These are phyloP conservation scores for Phytophthora aleatoria DNA, from an alignment of 352 stramenopile species.

Conservation along the genomic window DNA sequence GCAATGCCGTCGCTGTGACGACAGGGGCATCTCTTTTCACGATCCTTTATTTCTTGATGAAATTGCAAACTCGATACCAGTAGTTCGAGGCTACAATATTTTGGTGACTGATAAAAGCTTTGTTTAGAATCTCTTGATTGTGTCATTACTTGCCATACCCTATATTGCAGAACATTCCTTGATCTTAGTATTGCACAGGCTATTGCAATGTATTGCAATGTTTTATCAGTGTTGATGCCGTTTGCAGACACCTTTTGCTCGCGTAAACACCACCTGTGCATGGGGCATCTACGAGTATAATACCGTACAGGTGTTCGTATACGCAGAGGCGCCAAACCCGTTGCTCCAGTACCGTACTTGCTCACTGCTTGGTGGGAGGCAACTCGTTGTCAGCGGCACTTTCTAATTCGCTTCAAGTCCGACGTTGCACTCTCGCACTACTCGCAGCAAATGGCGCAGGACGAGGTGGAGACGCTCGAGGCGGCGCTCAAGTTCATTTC, in stretches of 20 bases:
- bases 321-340: not conserved
- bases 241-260: not conserved
- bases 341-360: not conserved
- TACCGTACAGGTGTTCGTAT: not conserved
- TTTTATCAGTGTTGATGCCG: constrained; percentile 4
- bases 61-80: too few species aligned
- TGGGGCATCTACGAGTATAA: too few species aligned
- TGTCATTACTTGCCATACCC: not conserved
- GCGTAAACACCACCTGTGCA: constrained; percentile 7
- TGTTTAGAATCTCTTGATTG: too few species aligned
- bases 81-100: not conserved
- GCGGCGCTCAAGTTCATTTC: constrained; percentile 31
- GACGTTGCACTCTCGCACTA: not conserved
- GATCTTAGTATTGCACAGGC: not conserved
- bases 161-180: not conserved
- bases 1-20: not conserved
- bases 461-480: constrained; percentile 32
- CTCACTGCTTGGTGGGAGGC: not conserved
- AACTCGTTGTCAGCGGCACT: constrained; percentile 5
- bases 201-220: not conserved
- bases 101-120: not conserved
- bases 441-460: constrained; percentile 13
- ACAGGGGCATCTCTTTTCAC: not conserved
- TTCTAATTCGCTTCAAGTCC: constrained; percentile 14
- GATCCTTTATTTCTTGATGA: not conserved